These are phyloP conservation scores for Rhizophora mangle DNA, from an alignment of 345 rosid genomes.

Conservation along the genomic window DNA sequence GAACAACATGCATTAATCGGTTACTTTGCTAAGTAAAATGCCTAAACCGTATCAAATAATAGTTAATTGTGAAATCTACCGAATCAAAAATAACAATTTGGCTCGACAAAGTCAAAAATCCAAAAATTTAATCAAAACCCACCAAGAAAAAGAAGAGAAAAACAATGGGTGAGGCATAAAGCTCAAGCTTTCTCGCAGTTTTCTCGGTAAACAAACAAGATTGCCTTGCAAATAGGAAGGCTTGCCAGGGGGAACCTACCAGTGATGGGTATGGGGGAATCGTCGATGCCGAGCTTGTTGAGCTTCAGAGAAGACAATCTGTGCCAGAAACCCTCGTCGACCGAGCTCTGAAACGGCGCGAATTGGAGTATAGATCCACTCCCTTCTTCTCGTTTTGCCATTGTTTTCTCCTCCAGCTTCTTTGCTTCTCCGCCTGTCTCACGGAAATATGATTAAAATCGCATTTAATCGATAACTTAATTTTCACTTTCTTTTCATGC, in stretches of 20 bases:
- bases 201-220: too few relatives aligned
- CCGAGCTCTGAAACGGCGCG: slow-evolving; percentile 70
- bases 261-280: slow-evolving; percentile 75
- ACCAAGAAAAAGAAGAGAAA: neutral
- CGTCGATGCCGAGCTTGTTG: slow-evolving; percentile 79
- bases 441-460: too few relatives aligned
- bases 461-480: too few relatives aligned
- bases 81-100: neutral
- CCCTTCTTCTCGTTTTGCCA: slow-evolving; percentile 24
- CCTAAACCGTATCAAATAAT: too few relatives aligned
- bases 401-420: neutral
- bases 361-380: slow-evolving; percentile 57
- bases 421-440: too few relatives aligned
- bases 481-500: too few relatives aligned
- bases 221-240: too few relatives aligned
- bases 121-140: neutral
- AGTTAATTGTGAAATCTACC: too few relatives aligned
- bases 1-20: too few relatives aligned
- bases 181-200: too few relatives aligned
- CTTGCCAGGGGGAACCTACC: slow-evolving; percentile 31
- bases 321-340: slow-evolving; percentile 96
- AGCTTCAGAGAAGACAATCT: slow-evolving; percentile 81
- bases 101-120: neutral
- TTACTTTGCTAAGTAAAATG: too few relatives aligned
- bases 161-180: neutral